Conservation (phyloP, 2,329 filamentous ascomycete species). For the Monilinia aucupariae region DNA sequence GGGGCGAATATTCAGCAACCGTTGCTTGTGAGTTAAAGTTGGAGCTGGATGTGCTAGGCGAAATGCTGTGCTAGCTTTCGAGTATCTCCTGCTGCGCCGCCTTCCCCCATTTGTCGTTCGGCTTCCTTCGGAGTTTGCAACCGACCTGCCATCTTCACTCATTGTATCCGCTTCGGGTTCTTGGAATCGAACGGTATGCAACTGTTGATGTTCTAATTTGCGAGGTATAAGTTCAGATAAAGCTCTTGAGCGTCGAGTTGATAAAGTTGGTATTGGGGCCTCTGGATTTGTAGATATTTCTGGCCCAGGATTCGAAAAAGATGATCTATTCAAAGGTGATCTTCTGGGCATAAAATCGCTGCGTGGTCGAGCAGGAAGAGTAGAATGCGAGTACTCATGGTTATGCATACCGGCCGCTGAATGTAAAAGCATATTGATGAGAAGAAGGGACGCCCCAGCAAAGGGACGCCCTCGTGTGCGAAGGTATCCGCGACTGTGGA, state of each 20-base stretch:
- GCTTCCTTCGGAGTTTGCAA: conserved; percentile 33
- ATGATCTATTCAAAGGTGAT: conserved; percentile 30
- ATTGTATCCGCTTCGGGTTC: conserved; percentile 31
- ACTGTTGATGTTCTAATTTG: conserved; percentile 21
- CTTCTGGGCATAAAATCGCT: conserved; percentile 23
- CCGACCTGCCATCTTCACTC: conserved; percentile 34
- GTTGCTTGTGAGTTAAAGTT: conserved; percentile 51
- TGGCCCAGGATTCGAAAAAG: conserved; percentile 31
- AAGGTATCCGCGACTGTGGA: conserved; percentile 12
- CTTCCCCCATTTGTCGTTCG: conserved; percentile 26
- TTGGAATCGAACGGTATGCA: conserved; percentile 29
- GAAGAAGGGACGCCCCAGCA: conserved; percentile 18
- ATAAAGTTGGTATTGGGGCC: conserved; percentile 20
- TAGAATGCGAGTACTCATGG: conserved; percentile 29
- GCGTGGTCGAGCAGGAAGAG: conserved; percentile 15
- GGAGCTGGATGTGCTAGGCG: conserved; percentile 64
- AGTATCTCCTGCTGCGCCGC: conserved; percentile 43
- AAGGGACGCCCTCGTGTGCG: conserved; percentile 14
- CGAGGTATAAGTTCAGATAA: conserved; percentile 28
- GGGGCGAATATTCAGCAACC: conserved; percentile 57
- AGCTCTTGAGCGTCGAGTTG: conserved; percentile 23
- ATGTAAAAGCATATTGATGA: conserved; percentile 32
- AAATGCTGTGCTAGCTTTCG: conserved; percentile 56
- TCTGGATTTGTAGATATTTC: conserved; percentile 28
- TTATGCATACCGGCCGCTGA: conserved; percentile 30